Evolutionary conservation across 495 filamentous ascomycete species (phyloP).

Genomic region (Aspergillus incahuasiensis): DNA sequence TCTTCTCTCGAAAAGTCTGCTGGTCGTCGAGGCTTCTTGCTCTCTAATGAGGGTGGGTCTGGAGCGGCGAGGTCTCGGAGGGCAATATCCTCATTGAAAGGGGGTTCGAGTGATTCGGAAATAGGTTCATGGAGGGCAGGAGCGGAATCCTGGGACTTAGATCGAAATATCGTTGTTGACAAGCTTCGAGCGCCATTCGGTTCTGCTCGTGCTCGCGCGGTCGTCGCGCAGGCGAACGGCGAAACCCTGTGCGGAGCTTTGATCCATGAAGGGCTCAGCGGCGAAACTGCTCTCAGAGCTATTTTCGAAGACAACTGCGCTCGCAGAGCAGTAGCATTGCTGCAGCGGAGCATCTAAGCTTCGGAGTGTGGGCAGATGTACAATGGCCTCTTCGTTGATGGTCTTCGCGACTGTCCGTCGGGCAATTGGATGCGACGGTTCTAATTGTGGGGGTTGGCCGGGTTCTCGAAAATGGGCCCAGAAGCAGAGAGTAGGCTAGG

Average conservation of each 20-base stretch:
- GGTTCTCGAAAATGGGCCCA: no score
- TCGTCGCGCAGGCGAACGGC: neutral
- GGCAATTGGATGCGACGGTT: neutral
- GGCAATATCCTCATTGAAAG: neutral
- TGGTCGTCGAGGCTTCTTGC: no score
- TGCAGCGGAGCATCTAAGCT: constrained; percentile 23
- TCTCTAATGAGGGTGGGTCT: neutral
- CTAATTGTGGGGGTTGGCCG: neutral
- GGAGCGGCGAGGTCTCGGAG: neutral
- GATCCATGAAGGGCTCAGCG: constrained; percentile 4
- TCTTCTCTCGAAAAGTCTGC: neutral
- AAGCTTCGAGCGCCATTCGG: neutral
- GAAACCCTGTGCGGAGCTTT: constrained; percentile 4
- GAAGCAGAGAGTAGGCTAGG: no score
- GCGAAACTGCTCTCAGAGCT: constrained; percentile 5
- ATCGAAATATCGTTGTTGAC: neutral
- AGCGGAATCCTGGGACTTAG: no score
- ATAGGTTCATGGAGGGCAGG: neutral
- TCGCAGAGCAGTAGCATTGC: constrained; percentile 19
- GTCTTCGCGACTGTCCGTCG: neutral
- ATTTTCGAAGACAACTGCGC: constrained; percentile 6
- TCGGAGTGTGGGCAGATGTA: neutral
- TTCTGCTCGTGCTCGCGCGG: neutral
- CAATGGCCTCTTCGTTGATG: no score
- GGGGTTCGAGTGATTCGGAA: neutral